These are phyloP conservation scores for Chionographis japonica DNA, from an alignment of 106 monocot species.

Conservation along the genomic window DNA sequence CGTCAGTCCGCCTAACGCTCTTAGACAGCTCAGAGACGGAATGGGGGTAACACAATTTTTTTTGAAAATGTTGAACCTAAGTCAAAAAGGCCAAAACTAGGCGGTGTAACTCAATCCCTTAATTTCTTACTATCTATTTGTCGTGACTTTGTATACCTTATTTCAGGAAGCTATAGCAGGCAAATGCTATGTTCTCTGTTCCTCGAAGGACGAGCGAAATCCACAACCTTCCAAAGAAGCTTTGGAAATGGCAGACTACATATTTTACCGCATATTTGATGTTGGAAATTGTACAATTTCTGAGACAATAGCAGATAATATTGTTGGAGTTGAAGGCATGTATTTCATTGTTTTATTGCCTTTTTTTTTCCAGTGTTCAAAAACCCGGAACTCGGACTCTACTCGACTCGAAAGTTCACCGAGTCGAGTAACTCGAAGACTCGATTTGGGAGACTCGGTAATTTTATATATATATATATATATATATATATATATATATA, in stretches of 20 bases:
- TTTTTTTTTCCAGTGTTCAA: no score
- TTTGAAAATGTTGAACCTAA: no score
- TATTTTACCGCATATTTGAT: conserved; percentile 45
- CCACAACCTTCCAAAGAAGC: conserved; percentile 35
- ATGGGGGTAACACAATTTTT: no score
- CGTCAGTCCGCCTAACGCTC: no score
- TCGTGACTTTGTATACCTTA: background rate
- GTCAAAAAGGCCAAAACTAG: no score
- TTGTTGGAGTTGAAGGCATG: conserved; percentile 48
- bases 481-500: no score
- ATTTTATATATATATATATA: no score
- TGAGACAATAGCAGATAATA: conserved; percentile 26
- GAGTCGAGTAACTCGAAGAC: no score
- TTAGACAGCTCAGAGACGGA: no score
- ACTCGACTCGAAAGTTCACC: no score
- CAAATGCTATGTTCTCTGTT: conserved; percentile 54
- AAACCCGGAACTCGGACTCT: no score
- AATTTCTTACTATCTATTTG: background rate
- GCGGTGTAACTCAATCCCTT: background rate
- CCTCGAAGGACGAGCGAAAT: conserved; percentile 40
- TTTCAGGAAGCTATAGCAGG: conserved; percentile 56
- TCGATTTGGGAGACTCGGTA: no score
- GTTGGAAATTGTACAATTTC: conserved; percentile 37
- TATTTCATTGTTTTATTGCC: background rate
- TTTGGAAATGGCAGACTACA: conserved; percentile 35